Conservation (phyloP, 306 rosid genomes). For the Coriaria nepalensis region DNA sequence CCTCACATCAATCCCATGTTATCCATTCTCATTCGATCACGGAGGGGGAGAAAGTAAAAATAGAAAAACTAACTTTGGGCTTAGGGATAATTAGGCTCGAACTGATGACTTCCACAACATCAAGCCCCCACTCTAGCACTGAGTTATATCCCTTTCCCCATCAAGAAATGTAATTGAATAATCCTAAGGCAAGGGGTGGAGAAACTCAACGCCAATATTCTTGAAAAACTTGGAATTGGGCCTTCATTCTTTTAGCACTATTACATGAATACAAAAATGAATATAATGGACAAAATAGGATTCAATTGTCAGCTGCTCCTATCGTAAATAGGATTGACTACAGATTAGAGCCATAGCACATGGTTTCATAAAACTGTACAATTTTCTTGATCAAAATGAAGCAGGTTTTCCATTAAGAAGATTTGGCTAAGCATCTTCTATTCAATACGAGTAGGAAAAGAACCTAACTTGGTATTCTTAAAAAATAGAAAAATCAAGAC, state of each 20-base stretch:
- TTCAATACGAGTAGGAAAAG: neutral
- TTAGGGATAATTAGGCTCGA: too few relatives aligned
- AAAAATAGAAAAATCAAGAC: slow-evolving; percentile 1
- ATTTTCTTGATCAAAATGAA: neutral
- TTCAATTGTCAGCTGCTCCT: neutral
- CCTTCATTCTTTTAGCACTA: neutral
- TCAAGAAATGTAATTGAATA: too few relatives aligned
- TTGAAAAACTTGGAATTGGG: neutral
- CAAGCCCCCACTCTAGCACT: too few relatives aligned
- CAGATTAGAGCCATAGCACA: neutral
- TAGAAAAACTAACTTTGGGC: too few relatives aligned
- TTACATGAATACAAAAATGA: neutral
- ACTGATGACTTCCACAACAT: too few relatives aligned
- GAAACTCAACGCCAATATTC: neutral
- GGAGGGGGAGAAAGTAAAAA: too few relatives aligned
- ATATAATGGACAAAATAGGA: neutral
- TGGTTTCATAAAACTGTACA: neutral
- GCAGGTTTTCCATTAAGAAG: neutral
- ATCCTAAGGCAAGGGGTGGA: too few relatives aligned
- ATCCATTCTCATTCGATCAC: too few relatives aligned
- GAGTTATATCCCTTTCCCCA: too few relatives aligned
- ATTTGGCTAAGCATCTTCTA: neutral
- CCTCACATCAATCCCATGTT: too few relatives aligned
- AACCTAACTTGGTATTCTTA: neutral
- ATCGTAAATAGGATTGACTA: neutral